These are phyloP conservation scores for Cytospora chrysosperma DNA, from an alignment of 2,329 filamentous ascomycete species.

Conservation along the genomic window DNA sequence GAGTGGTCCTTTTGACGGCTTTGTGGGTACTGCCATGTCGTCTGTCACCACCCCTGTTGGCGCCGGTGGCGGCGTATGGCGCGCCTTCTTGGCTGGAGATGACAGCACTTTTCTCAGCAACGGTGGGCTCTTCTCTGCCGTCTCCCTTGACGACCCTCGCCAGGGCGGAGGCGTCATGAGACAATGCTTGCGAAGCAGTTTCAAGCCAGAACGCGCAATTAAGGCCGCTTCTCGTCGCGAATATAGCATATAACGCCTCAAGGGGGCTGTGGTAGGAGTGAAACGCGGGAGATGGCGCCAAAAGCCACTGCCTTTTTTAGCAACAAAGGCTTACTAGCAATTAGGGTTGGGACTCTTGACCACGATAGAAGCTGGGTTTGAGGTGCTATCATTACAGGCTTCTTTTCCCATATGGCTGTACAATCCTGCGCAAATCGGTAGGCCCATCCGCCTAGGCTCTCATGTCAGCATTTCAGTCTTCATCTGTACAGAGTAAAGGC, in stretches of 20 bases:
- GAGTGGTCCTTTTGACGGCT: slow-evolving; percentile 7
- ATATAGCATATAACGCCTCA: neutral
- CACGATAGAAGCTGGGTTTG: neutral
- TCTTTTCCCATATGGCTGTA: slow-evolving; percentile 19
- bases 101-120: neutral
- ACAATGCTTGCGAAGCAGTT: neutral
- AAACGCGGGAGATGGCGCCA: neutral
- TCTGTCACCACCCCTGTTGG: neutral
- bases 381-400: neutral
- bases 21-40: slow-evolving; percentile 12
- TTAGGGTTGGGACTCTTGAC: neutral
- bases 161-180: slow-evolving; percentile 10
- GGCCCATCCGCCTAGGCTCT: slow-evolving; percentile 15
- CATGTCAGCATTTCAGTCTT: neutral
- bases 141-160: slow-evolving; percentile 14
- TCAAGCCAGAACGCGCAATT: neutral
- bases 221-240: neutral
- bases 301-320: slow-evolving; percentile 6
- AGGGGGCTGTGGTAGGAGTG: neutral
- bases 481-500: neutral
- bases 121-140: neutral
- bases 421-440: slow-evolving; percentile 22
- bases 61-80: neutral
- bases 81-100: neutral
- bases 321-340: slow-evolving; percentile 17